These are phyloP conservation scores for Rhodamnia argentea DNA, from an alignment of 345 rosid genomes.

Conservation along the genomic window DNA sequence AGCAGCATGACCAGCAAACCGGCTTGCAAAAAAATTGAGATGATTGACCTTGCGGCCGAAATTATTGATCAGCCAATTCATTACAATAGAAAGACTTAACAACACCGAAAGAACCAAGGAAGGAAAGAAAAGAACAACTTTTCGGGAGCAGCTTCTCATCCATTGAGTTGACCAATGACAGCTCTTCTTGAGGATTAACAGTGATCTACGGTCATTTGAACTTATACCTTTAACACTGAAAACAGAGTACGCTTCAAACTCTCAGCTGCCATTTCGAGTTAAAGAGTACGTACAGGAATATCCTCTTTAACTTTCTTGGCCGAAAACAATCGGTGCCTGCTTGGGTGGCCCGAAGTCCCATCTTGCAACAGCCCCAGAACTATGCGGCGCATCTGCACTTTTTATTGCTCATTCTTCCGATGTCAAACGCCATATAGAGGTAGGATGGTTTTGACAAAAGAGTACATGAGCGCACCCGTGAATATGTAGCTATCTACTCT, in stretches of 20 bases:
- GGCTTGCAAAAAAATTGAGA: background rate
- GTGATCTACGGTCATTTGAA: background rate
- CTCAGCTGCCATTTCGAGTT: background rate
- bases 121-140: background rate
- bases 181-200: background rate
- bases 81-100: background rate
- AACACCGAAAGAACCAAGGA: background rate
- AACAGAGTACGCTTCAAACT: background rate
- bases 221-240: background rate
- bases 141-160: background rate
- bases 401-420: background rate
- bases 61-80: background rate
- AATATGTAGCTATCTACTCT: slow-evolving; percentile 87
- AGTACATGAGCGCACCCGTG: slow-evolving; percentile 87
- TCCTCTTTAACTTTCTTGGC: background rate
- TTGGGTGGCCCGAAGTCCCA: background rate
- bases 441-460: slow-evolving; percentile 61
- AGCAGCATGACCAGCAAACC: background rate
- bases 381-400: background rate
- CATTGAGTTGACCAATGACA: background rate
- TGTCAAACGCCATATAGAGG: slow-evolving; percentile 69
- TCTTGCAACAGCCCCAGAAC: background rate
- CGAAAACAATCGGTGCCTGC: background rate
- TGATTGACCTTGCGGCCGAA: background rate
- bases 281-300: background rate